These are phyloP conservation scores for Paspalum notatum DNA, from an alignment of 176 grass and related monocot genomes.

Conservation along the genomic window DNA sequence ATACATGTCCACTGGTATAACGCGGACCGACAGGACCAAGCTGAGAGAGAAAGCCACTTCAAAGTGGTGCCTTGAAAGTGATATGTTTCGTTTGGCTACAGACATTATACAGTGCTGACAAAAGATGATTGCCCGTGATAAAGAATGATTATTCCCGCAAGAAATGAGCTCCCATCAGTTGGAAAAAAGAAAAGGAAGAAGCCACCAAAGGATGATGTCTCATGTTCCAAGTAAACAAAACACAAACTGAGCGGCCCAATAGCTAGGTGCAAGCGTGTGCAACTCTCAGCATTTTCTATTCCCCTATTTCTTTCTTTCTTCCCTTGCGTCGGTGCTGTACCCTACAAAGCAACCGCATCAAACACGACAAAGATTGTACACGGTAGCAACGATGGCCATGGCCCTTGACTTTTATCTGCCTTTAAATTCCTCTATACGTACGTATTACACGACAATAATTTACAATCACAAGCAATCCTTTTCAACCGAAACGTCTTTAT, in stretches of 20 bases:
- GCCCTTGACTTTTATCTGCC: slow-evolving; percentile 20
- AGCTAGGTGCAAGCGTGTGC: slow-evolving; percentile 27
- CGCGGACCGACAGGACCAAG: too few species aligned
- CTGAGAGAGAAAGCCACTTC: too few species aligned
- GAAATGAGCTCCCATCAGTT: not conserved
- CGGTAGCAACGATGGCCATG: not conserved
- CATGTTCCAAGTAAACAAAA: slow-evolving; percentile 32
- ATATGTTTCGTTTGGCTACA: too few species aligned
- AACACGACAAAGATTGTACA: slow-evolving; percentile 17
- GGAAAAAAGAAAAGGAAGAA: not conserved
- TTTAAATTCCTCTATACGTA: slow-evolving; percentile 30
- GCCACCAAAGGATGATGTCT: not conserved
- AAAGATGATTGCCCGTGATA: too few species aligned
- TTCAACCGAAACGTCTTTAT: slow-evolving; percentile 15
- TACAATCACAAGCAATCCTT: slow-evolving; percentile 45
- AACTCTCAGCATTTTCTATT: slow-evolving; percentile 1
- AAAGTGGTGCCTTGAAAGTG: too few species aligned
- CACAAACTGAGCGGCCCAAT: slow-evolving; percentile 15
- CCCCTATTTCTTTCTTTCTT: not conserved
- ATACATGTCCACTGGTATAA: too few species aligned
- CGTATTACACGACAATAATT: slow-evolving; percentile 47
- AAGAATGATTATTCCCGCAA: too few species aligned
- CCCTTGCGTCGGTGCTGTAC: slow-evolving; percentile 38
- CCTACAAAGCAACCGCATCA: slow-evolving; percentile 24
- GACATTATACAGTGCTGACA: too few species aligned